phyloP scores from a whole-genome alignment of 2,329 filamentous ascomycete species.

The Alternaria conjuncta region DNA sequence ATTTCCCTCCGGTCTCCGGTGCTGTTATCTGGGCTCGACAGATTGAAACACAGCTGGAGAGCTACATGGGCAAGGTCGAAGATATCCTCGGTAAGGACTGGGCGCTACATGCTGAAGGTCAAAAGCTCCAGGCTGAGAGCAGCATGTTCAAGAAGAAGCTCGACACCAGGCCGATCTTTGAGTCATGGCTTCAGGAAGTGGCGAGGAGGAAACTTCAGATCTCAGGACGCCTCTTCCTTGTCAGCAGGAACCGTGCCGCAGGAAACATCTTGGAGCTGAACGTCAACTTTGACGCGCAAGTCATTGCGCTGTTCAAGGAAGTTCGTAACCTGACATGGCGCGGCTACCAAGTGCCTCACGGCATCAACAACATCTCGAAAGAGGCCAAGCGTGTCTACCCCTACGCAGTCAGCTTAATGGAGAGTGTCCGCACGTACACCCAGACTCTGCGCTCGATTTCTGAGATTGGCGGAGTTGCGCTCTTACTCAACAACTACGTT shows the following conservation, averaged over 20 bases:
- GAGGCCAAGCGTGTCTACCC: slow-evolving; percentile 99
- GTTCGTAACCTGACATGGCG: slow-evolving; percentile 95
- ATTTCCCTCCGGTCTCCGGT: slow-evolving; percentile 93
- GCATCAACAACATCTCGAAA: slow-evolving; percentile 94
- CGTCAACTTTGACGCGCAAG: slow-evolving; percentile 96
- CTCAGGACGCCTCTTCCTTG: slow-evolving; percentile 87
- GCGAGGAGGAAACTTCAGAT: slow-evolving; percentile 89
- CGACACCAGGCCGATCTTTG: slow-evolving; percentile 90
- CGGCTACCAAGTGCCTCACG: slow-evolving; percentile 91
- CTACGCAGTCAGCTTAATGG: slow-evolving; percentile 97
- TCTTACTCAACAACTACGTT: slow-evolving; percentile 87
- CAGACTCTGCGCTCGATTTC: slow-evolving; percentile 86
- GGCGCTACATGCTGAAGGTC: slow-evolving; percentile 91
- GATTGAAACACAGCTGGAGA: slow-evolving; percentile 93
- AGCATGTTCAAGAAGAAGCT: slow-evolving; percentile 95
- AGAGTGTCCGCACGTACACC: slow-evolving; percentile 91
- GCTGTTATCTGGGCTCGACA: slow-evolving; percentile 98
- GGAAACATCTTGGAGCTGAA: slow-evolving; percentile 86
- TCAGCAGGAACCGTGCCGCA: slow-evolving; percentile 85
- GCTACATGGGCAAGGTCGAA: slow-evolving; percentile 99
- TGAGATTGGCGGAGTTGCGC: slow-evolving; percentile 84
- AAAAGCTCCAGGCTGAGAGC: slow-evolving; percentile 90
- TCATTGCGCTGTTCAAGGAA: slow-evolving; percentile 98
- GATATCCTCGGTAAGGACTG: slow-evolving; percentile 94
- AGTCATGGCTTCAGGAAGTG: slow-evolving; percentile 93